Evolutionary conservation across 108 stramenopile species (phyloP).

Genomic region (Cyclostephanos tholiformis): DNA sequence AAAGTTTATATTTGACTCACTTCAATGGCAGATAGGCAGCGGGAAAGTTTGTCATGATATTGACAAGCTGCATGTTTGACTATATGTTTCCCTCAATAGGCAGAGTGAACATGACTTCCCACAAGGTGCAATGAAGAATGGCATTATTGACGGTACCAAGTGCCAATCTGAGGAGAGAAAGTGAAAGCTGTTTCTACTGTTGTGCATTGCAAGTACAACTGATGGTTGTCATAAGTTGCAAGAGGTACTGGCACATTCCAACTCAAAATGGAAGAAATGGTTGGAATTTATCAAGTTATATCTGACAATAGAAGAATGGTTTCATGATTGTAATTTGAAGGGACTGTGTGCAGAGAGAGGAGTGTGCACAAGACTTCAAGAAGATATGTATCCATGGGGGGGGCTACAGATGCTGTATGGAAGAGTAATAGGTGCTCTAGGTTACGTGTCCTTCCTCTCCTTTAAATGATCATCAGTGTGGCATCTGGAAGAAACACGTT

Average conservation of each 20-base stretch:
- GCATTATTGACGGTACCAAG: neutral
- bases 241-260: neutral
- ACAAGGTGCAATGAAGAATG: neutral
- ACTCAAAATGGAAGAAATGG: neutral
- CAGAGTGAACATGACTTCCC: neutral
- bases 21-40: neutral
- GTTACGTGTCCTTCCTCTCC: too few relatives aligned
- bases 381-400: too few relatives aligned
- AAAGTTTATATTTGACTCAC: neutral
- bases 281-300: neutral
- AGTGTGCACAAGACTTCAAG: too few relatives aligned
- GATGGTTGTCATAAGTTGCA: neutral
- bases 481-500: too few relatives aligned
- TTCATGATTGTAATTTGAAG: too few relatives aligned
- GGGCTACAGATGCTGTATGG: too few relatives aligned
- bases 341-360: too few relatives aligned
- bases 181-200: neutral
- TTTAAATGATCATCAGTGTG: too few relatives aligned
- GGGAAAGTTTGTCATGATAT: neutral
- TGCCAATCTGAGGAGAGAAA: neutral
- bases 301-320: constrained; percentile 6
- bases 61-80: neutral
- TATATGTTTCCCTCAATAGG: neutral
- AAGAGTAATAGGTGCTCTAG: too few relatives aligned
- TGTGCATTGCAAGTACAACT: neutral